Base-by-base conservation (phyloP, 768 basidiomycete genomes). In the Collybiopsis confluens region DNA sequence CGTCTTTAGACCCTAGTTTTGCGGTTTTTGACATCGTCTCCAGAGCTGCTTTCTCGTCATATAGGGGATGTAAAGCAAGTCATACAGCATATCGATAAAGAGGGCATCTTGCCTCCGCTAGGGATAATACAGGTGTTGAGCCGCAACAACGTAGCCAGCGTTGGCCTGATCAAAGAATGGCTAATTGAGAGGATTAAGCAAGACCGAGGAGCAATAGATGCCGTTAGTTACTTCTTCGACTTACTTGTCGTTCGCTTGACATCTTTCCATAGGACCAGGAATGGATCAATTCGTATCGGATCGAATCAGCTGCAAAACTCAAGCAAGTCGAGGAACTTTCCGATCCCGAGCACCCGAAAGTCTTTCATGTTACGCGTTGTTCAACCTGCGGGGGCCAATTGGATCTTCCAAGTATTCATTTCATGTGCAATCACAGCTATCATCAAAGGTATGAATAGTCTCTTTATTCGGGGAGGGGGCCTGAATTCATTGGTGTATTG, bases 391-490 rank as follows among this genome's bases (percentile, higher is more conserved):
- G 85, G 15, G 91, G 87, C 1, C 91, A 90, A 61, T 81, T 98
- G 56, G 95, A 98, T 65, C 80, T 98, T 9, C 96, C 97, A 0
- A 88, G 83, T 58, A 78, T 98, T 5, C 95, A 98, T 68, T 98
- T 98, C 64, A 97, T 98, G 96, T 99, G 96, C 69, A 86, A 88
- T 62, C 97, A 98, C 65, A 93, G 91, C 56, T 98, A 92, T 72
- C 97, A 99, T 66, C 92, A 96, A 65, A 78, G 94, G 92, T 91
- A 70, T 65, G 5, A 33, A 33, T 33, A 33, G 69, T 54, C 16
- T 2, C 18, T 45, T 30, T 44, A 51, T 49, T 30, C 33, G 20
- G 36, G 42, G n/a, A 30, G 33, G 27, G 47, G n/a, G n/a, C n/a
- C n/a, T n/a, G n/a, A n/a, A 20, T 38, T 30, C 2, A 26, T 42